phyloP scores from a whole-genome alignment of 1,284 basidiomycete genomes.

The Tylopilus sp. region DNA sequence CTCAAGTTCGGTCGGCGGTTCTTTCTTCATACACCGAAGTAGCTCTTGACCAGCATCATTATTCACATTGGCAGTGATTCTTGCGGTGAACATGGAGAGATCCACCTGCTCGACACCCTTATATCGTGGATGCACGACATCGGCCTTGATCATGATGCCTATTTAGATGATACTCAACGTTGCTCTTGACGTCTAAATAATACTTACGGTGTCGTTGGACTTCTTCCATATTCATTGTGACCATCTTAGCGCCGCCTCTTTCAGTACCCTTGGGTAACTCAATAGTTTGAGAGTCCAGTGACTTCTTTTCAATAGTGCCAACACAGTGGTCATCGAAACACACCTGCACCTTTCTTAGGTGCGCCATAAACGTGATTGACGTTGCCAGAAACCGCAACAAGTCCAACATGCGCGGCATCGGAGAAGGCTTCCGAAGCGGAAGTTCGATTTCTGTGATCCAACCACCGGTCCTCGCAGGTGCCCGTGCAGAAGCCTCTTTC shows the following conservation, averaged over 20 bases:
- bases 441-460: slow-evolving; percentile 87
- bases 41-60: slow-evolving; percentile 81
- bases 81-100: slow-evolving; percentile 85
- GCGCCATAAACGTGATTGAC: slow-evolving; percentile 93
- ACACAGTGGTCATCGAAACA: slow-evolving; percentile 83
- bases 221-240: slow-evolving; percentile 59
- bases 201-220: slow-evolving; percentile 10
- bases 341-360: slow-evolving; percentile 82
- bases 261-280: slow-evolving; percentile 58
- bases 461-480: neutral
- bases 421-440: slow-evolving; percentile 82
- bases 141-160: slow-evolving; percentile 13
- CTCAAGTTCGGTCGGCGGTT: slow-evolving; percentile 80
- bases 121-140: neutral
- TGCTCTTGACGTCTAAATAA: neutral
- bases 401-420: slow-evolving; percentile 86
- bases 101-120: slow-evolving; percentile 60
- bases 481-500: neutral
- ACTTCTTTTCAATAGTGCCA: slow-evolving; percentile 76
- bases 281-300: slow-evolving; percentile 66
- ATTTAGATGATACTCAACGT: neutral
- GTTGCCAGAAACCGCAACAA: slow-evolving; percentile 91
- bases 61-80: slow-evolving; percentile 78
- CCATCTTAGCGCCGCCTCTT: slow-evolving; percentile 56
- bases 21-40: slow-evolving; percentile 93